A percentile compares a stretch with the other conserved stretches of the same genome.
These are phyloP conservation scores for Trichocladium uniseriatum DNA, from an alignment of 495 filamentous ascomycete genomes.

Conservation along the genomic window DNA sequence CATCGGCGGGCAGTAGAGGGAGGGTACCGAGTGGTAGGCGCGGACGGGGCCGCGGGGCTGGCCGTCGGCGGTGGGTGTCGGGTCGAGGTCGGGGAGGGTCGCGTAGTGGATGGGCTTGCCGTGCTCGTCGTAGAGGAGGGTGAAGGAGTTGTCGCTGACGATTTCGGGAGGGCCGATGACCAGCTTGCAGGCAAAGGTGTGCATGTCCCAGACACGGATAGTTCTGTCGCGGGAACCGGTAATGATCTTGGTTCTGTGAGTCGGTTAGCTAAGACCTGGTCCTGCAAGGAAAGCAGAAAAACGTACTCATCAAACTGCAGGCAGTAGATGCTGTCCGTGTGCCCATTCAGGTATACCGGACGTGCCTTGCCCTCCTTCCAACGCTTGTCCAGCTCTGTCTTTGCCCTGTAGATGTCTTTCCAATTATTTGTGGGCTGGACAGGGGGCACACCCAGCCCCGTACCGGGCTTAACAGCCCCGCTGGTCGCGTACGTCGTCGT, in stretches of 20 bases:
- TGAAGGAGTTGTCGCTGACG: conserved; percentile 28
- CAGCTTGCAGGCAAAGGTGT: conserved; percentile 69
- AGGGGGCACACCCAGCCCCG: conserved; percentile 39
- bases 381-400: conserved; percentile 60
- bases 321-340: conserved; percentile 92
- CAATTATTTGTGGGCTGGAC: conserved; percentile 55
- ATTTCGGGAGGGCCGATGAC: conserved; percentile 58
- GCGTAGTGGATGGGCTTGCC: conserved; percentile 40
- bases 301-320: conserved; percentile 92
- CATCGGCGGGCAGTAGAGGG: conserved; percentile 39
- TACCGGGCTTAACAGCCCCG: conserved; percentile 33
- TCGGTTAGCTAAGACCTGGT: conserved; percentile 16
- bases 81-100: conserved; percentile 30
- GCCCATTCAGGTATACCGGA: conserved; percentile 82
- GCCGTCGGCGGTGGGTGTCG: conserved; percentile 9
- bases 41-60: conserved; percentile 14
- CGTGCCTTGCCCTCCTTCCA: conserved; percentile 73
- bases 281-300: neutral
- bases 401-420: conserved; percentile 74
- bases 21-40: conserved; percentile 36
- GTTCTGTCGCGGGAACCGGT: conserved; percentile 93
- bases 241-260: conserved; percentile 68
- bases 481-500: conserved; percentile 45
- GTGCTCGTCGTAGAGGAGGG: conserved; percentile 35
- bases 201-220: conserved; percentile 90